A percentile compares a stretch with the other conserved stretches of the same genome.
Evolutionary conservation across 2,329 filamentous ascomycete species (phyloP).

Genomic region (Monosporascus sp.): DNA sequence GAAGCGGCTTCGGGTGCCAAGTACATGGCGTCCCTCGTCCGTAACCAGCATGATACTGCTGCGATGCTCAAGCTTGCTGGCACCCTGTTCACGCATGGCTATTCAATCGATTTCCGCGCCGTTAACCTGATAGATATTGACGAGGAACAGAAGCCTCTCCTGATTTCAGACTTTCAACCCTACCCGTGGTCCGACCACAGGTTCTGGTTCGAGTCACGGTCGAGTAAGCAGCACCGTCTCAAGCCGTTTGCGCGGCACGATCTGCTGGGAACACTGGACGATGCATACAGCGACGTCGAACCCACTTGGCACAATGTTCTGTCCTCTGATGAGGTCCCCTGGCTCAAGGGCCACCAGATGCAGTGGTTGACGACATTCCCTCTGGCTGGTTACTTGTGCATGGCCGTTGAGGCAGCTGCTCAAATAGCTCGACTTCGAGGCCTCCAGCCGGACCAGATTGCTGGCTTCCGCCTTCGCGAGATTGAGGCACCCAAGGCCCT

Average conservation of each 20-base stretch:
- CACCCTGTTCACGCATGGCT: too few relatives aligned
- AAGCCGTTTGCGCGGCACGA: slow-evolving; percentile 37
- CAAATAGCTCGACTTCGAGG: slow-evolving; percentile 28
- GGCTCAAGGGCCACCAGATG: slow-evolving; percentile 54
- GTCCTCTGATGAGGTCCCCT: slow-evolving; percentile 45
- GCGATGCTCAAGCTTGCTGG: slow-evolving; percentile 33
- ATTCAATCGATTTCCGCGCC: too few relatives aligned
- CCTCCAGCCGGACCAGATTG: slow-evolving; percentile 26
- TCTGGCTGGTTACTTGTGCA: slow-evolving; percentile 46
- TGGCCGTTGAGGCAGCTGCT: slow-evolving; percentile 43
- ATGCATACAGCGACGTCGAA: slow-evolving; percentile 39
- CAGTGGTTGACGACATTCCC: slow-evolving; percentile 53
- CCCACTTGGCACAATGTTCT: slow-evolving; percentile 46
- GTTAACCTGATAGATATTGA: too few relatives aligned
- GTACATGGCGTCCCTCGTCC: slow-evolving; percentile 43
- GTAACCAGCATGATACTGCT: slow-evolving; percentile 45
- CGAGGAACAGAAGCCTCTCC: neutral
- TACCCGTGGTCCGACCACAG: too few relatives aligned
- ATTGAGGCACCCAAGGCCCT: slow-evolving; percentile 41
- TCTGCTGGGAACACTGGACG: slow-evolving; percentile 40
- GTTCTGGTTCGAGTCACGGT: slow-evolving; percentile 32
- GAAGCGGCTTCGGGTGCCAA: slow-evolving; percentile 35
- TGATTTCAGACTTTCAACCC: too few relatives aligned
- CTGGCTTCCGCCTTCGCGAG: slow-evolving; percentile 39
- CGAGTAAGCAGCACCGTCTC: slow-evolving; percentile 36